Evolutionary conservation across 345 rosid genomes (phyloP).

Genomic region (Aquilaria malaccensis): DNA sequence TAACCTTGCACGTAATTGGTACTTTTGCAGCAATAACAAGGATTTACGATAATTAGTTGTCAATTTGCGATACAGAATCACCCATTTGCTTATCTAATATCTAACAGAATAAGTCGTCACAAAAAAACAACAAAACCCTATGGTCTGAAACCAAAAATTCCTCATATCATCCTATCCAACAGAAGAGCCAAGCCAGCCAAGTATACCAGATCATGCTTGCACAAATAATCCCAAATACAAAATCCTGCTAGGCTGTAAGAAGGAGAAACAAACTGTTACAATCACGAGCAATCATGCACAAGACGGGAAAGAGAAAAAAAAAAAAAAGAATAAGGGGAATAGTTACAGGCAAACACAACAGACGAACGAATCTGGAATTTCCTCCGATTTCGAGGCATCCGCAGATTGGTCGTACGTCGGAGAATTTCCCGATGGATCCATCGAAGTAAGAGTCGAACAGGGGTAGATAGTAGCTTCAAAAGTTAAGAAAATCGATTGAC

Average conservation of each 20-base stretch:
- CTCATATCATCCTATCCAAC: constrained; percentile 1
- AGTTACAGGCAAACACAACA: constrained; percentile 73
- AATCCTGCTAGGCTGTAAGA: not conserved
- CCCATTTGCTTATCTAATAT: too few relatives aligned
- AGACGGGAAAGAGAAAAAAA: not conserved
- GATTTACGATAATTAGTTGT: too few relatives aligned
- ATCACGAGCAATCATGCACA: not conserved
- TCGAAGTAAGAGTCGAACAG: too few relatives aligned
- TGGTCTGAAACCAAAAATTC: not conserved
- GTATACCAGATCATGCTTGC: too few relatives aligned
- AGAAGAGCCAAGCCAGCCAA: not conserved
- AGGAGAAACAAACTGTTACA: not conserved
- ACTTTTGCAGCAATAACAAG: too few relatives aligned
- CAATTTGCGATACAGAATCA: too few relatives aligned
- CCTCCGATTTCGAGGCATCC: constrained; percentile 25
- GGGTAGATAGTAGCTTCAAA: too few relatives aligned
- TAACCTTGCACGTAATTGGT: too few relatives aligned
- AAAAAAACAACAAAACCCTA: too few relatives aligned
- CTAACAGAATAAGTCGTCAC: too few relatives aligned
- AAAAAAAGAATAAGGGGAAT: not conserved
- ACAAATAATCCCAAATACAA: not conserved
- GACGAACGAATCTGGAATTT: constrained; percentile 36
- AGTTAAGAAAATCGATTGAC: too few relatives aligned
- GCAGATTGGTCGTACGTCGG: constrained; percentile 7
- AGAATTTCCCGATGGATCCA: too few relatives aligned